Evolutionary conservation across 805 yeast genomes (phyloP), one percentile per base, ranked within the genome.

Genomic region (Teunomyces aglyptinius): DNA sequence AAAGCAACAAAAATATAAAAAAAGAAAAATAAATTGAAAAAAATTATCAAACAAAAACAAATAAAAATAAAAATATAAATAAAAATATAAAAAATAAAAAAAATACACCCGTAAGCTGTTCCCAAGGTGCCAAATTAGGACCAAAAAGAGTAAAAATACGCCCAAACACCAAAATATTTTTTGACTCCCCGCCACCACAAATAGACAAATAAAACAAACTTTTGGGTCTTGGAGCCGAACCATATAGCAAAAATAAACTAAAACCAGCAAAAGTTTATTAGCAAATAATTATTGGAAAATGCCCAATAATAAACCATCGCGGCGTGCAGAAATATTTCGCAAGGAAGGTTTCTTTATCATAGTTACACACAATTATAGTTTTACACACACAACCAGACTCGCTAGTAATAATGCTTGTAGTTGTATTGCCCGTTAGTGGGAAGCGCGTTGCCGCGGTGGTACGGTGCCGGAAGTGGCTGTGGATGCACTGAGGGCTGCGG

Each of bases 391-490:
- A 31, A 31, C 33, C 33, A 13, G 33, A 15, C 38, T 34, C 22
- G 16, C 28, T 22, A 36, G 39, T 36, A 36, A 26, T 36, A 36
- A 22, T 36, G 39, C 39, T 36, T 36, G 39, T 36, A 36, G 39
- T 26, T 36, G 28, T 36, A 36, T 11, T 36, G 39, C 27, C 38
- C 38, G 26, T 36, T 36, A 15, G 18, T 36, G 16, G 39, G 39
- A 36, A 36, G 39, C 12, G 44, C 38, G 12, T 41, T 41, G 35
- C 41, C 40, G 35, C 32, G 48, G 36, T 47, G 50, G 24, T 44
- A 49, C 13, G 45, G 47, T 11, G 35, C 47, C 22, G 35, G 48
- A 15, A 35, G 48, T 8, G 43, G 48, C 19, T 32, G 43, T 10
- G 22, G 45, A 35, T 36, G 43, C 28, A 33, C 43, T 29, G 39